Percentiles rank a stretch among this genome's conserved stretches.
Evolutionary conservation across 805 yeast genomes (phyloP).

Genomic region (Gaillardinia entomophila): DNA sequence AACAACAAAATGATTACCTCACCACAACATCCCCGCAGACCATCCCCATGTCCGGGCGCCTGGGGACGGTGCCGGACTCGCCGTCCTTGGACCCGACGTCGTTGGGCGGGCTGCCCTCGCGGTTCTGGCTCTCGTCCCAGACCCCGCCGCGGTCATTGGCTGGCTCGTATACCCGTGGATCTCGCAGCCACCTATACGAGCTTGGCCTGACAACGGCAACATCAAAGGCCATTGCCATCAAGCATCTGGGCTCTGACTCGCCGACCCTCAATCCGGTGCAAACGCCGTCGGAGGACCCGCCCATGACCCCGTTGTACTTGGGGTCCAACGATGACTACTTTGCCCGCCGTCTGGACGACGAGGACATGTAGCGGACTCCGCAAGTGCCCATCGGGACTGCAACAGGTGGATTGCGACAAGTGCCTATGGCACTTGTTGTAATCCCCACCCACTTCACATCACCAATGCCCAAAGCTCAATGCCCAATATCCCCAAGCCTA

Average conservation of each 20-base stretch:
- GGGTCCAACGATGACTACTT: conserved; percentile 7
- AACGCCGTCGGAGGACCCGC: conserved; percentile 14
- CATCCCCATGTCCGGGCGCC: conserved; percentile 20
- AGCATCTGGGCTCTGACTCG: conserved; percentile 2
- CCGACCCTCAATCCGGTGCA: conserved; percentile 13
- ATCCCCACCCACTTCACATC: too few species aligned
- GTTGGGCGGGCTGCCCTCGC: conserved; percentile 49
- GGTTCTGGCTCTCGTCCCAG: conserved; percentile 47
- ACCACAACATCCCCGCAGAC: conserved; percentile 9
- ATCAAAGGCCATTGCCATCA: background rate
- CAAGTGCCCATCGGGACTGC: too few species aligned
- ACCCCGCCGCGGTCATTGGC: conserved; percentile 43
- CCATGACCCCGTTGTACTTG: conserved; percentile 13
- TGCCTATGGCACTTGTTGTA: too few species aligned
- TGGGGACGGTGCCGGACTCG: conserved; percentile 38
- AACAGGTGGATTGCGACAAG: too few species aligned
- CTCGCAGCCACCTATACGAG: conserved; percentile 8
- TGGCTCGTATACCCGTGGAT: conserved; percentile 14
- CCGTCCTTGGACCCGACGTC: conserved; percentile 49
- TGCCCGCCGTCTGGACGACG: background rate
- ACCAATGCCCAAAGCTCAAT: too few species aligned
- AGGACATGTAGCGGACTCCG: too few species aligned
- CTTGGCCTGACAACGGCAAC: background rate
- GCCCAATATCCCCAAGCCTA: too few species aligned
- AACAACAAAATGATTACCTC: background rate